phyloP scores from a whole-genome alignment of 192 early-diverging fungal species.

The Geosiphon pyriformis region DNA sequence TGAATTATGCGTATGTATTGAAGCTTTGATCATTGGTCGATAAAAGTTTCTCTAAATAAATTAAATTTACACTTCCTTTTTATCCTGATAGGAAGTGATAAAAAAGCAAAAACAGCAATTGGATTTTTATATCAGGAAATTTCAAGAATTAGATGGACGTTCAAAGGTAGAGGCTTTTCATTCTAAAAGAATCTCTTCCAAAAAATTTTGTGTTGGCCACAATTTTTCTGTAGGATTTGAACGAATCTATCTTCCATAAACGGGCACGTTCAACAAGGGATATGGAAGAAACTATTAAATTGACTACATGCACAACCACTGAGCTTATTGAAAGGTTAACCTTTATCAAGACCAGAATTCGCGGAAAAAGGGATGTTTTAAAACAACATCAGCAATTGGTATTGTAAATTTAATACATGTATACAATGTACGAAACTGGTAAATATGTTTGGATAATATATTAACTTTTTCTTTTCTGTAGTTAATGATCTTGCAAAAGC shows the following conservation, averaged over 20 bases:
- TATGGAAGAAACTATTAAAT: constrained; percentile 11
- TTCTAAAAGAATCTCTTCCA: not conserved
- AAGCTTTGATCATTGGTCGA: too few relatives aligned
- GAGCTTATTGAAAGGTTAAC: not conserved
- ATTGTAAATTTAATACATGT: not conserved
- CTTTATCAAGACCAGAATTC: not conserved
- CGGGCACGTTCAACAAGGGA: constrained; percentile 4
- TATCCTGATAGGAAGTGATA: not conserved
- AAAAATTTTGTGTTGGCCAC: too few relatives aligned
- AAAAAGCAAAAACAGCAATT: not conserved
- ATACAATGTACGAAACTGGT: not conserved
- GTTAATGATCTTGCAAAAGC: constrained; percentile 1
- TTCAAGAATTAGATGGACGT: constrained; percentile 1
- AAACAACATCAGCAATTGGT: constrained; percentile 12
- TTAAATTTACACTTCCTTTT: too few relatives aligned
- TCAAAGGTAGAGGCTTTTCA: constrained; percentile 9
- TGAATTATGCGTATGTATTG: too few relatives aligned
- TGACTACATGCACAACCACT: not conserved
- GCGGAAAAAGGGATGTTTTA: not conserved
- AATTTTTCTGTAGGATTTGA: constrained; percentile 5
- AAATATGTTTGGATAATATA: not conserved
- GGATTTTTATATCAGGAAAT: constrained; percentile 9
- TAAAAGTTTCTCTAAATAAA: too few relatives aligned
- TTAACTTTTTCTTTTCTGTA: not conserved
- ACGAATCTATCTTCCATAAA: constrained; percentile 1